These are phyloP conservation scores for Erodium moschatum DNA, from an alignment of 441 rosid species.

Conservation along the genomic window DNA sequence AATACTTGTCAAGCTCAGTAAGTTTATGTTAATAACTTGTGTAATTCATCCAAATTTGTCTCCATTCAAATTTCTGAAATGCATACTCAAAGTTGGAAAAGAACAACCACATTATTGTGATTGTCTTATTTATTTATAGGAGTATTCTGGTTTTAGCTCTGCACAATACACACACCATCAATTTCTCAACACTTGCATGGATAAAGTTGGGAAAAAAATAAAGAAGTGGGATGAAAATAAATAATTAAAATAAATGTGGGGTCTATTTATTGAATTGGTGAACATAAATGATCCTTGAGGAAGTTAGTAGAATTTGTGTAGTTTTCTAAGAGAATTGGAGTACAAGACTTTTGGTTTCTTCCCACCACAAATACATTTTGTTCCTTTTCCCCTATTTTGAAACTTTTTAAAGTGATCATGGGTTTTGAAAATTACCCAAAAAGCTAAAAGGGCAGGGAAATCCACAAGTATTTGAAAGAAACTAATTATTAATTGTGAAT, in stretches of 20 bases:
- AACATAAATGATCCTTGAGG: background rate
- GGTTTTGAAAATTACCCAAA: conserved; percentile 29
- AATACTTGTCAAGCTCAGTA: background rate
- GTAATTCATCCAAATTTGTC: background rate
- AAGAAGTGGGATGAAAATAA: too few species aligned
- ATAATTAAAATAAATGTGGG: background rate
- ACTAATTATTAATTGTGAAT: too few species aligned
- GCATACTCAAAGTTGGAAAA: background rate
- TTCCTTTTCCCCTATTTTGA: conserved; percentile 29
- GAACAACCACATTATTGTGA: background rate
- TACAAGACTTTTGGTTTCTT: background rate
- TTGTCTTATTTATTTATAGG: background rate
- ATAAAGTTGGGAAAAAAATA: background rate
- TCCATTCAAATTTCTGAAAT: background rate
- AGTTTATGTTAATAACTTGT: background rate
- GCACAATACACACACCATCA: background rate
- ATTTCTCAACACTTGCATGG: background rate
- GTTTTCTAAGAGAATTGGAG: background rate
- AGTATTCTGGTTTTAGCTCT: background rate
- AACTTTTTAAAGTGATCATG: conserved; percentile 35
- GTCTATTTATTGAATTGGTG: background rate
- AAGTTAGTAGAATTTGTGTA: background rate
- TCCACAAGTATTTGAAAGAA: background rate
- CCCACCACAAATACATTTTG: background rate
- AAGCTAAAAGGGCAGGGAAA: conserved; percentile 1